Conservation (phyloP, 345 rosid species). For the Hypericum perforatum region DNA sequence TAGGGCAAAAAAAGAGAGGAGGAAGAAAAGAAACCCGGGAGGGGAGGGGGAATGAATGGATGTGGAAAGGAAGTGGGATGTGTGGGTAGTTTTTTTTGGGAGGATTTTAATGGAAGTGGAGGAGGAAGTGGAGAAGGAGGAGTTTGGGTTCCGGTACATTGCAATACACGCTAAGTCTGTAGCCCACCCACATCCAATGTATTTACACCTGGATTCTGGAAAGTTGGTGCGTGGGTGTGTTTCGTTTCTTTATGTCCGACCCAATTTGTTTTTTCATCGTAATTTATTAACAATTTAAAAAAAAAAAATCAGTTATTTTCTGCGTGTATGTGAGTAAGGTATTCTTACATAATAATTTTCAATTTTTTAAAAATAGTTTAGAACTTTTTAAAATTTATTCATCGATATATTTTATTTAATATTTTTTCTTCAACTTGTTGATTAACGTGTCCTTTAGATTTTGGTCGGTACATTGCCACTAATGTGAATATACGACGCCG, state of each 20-base stretch:
- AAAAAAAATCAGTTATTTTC: too few relatives aligned
- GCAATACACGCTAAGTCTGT: neutral
- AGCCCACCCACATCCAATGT: slow-evolving; percentile 7
- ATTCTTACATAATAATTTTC: too few relatives aligned
- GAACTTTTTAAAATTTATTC: too few relatives aligned
- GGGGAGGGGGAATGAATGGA: neutral
- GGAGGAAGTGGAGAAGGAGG: neutral
- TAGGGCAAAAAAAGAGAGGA: slow-evolving; percentile 57
- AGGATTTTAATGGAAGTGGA: neutral
- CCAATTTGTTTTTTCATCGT: neutral
- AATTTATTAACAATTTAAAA: too few relatives aligned
- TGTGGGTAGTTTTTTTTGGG: too few relatives aligned
- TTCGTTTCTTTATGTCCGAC: neutral
- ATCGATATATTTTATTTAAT: too few relatives aligned
- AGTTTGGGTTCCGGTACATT: neutral
- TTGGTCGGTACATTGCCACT: too few relatives aligned
- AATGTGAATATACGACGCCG: too few relatives aligned
- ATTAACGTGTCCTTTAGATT: too few relatives aligned
- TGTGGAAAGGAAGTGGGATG: neutral
- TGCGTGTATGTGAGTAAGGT: too few relatives aligned
- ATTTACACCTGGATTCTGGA: neutral
- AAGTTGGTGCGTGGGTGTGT: neutral
- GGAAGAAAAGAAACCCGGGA: slow-evolving; percentile 1
- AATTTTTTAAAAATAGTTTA: too few relatives aligned
- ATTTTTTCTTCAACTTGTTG: too few relatives aligned